A percentile compares a stretch with the other conserved stretches of the same genome.
Evolutionary conservation across 1,284 basidiomycete species (phyloP).

Genomic region (Apiotrichum montevideense): DNA sequence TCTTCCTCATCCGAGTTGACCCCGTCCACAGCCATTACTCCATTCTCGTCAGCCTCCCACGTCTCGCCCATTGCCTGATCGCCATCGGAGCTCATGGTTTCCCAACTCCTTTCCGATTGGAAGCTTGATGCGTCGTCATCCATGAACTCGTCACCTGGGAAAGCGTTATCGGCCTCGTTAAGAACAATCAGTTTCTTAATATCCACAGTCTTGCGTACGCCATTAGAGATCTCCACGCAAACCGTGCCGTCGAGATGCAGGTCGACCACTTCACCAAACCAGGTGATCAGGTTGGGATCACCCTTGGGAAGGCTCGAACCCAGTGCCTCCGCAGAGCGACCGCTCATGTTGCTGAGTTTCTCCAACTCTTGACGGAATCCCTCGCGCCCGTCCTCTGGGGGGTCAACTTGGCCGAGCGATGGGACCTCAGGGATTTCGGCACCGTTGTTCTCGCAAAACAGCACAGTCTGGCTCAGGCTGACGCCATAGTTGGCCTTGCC

Average conservation of each 20-base stretch:
- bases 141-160: conserved; percentile 25
- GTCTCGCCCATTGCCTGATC: background rate
- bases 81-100: conserved; percentile 20
- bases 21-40: background rate
- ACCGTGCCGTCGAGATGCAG: conserved; percentile 45
- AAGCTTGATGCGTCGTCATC: conserved; percentile 15
- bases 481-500: conserved; percentile 61
- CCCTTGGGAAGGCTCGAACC: conserved; percentile 16
- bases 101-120: conserved; percentile 25
- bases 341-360: conserved; percentile 15
- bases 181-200: conserved; percentile 25
- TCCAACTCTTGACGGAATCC: conserved; percentile 22
- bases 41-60: conserved; percentile 1
- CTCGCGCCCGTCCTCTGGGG: conserved; percentile 20
- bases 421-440: conserved; percentile 33
- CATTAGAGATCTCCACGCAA: conserved; percentile 37
- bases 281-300: conserved; percentile 34
- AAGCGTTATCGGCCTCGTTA: conserved; percentile 25
- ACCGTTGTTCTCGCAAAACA: conserved; percentile 51
- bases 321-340: conserved; percentile 5
- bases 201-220: conserved; percentile 20
- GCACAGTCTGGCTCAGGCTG: conserved; percentile 73
- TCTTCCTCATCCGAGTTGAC: no score
- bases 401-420: conserved; percentile 29
- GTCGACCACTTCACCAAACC: conserved; percentile 49